These are phyloP conservation scores for Neurospora sp. DNA, from an alignment of 495 filamentous ascomycete genomes.

Conservation along the genomic window DNA sequence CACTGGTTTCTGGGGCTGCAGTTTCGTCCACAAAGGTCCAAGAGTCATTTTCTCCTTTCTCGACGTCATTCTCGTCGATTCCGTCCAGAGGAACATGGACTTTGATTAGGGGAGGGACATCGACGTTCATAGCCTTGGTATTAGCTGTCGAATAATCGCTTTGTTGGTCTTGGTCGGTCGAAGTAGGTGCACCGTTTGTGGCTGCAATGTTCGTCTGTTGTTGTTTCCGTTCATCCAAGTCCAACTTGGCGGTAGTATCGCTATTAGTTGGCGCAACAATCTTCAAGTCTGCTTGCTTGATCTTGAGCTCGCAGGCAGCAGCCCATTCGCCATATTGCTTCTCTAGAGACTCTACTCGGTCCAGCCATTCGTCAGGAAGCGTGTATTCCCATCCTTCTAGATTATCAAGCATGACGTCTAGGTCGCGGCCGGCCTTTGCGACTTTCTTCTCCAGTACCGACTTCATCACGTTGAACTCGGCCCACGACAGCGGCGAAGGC, in stretches of 20 bases:
- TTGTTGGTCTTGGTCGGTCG: not conserved
- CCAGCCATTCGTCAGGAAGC: constrained; percentile 79
- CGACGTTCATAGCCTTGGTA: not conserved
- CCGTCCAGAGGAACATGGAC: not conserved
- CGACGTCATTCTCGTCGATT: not conserved
- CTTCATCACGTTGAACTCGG: constrained; percentile 52
- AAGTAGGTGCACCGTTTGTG: not conserved
- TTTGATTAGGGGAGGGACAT: not conserved
- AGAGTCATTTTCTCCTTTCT: not conserved
- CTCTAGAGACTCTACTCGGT: constrained; percentile 72
- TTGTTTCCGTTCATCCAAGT: not conserved
- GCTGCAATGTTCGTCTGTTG: not conserved
- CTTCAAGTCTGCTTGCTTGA: constrained; percentile 25
- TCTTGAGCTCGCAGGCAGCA: constrained; percentile 28
- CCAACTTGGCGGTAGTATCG: not conserved
- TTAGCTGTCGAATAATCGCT: not conserved
- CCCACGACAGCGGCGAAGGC: constrained; percentile 28
- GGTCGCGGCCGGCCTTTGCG: constrained; percentile 52
- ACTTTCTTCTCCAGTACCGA: constrained; percentile 59
- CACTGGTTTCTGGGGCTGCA: not conserved
- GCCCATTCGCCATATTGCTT: constrained; percentile 73
- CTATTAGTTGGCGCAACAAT: not conserved
- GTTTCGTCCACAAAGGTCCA: not conserved
- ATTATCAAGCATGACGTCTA: constrained; percentile 77
- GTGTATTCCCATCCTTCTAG: constrained; percentile 76